Evolutionary conservation across 2,329 filamentous ascomycete species (phyloP), one percentile per base, ranked within the genome.

Genomic region (Neobulgaria alba): DNA sequence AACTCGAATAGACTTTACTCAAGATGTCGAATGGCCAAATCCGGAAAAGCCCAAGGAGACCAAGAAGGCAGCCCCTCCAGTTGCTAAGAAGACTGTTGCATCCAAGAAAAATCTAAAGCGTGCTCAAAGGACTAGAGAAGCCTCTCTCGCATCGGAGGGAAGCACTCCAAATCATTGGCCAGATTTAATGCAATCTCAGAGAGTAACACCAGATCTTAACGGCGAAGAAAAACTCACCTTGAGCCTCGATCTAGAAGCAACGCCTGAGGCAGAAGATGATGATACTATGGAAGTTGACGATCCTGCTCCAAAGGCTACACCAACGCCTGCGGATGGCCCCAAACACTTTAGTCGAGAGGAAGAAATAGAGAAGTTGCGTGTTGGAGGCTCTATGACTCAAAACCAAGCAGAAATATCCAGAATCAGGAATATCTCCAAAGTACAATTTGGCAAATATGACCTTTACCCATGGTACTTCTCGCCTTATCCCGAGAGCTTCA

Each of bases 381-480:
- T 88, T 3, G 85, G 86, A 17, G 93, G 92, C 21, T 95, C 88
- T 46, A 96, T 98, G 92, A 98, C 93, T 9, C 93, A 98, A 60
- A 96, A 96, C 51, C 92, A 94, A 42, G 88, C 90, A 10, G 93
- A 98, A 59, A 88, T 98, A 46, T 90, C 90, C 17, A 83, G 93
- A 39, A 94, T 98, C 41, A 82, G 92, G 57, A 98, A 98, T 59
- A 79, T 98, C 51, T 86, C 85, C 40, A 89, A 84, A 52, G 82
- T 98, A 3, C 90, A 96, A 60, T 96, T 98, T 71, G 93, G 92
- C 33, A 79, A 82, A 53, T 83, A 80, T 59, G 87, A 95, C 56
- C 77, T 98, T 32, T 93, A 94, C 60, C 92, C 92, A 0, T 98
- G 92, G 92, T 98, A 98, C 63, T 98, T 98, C 67, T 95, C 88